phyloP scores from a whole-genome alignment of 2,329 filamentous ascomycete genomes.

The Fusarium fujikuroi region DNA sequence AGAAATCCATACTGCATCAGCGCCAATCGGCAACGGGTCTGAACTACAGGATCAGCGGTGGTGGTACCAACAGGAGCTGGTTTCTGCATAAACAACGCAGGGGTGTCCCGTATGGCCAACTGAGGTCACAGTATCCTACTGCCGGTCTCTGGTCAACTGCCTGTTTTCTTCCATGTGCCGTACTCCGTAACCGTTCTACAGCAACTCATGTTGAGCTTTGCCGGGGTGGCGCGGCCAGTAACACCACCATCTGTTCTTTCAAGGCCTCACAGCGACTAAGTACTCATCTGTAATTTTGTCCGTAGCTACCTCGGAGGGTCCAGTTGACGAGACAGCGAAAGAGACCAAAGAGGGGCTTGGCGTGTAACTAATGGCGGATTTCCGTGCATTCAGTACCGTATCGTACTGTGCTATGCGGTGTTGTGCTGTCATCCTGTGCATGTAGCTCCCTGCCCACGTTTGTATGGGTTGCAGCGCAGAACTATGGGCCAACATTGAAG shows the following conservation, averaged over 20 bases:
- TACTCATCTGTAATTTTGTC: conserved; percentile 4
- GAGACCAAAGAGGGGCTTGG: conserved; percentile 2
- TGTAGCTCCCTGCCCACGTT: conserved; percentile 16
- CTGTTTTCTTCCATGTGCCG: conserved; percentile 3
- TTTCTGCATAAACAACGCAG: conserved; percentile 15
- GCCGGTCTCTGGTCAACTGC: neutral
- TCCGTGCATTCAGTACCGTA: neutral
- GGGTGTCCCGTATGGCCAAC: conserved; percentile 10
- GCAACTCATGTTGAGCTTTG: neutral
- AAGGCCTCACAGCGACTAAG: conserved; percentile 1
- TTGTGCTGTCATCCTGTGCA: neutral
- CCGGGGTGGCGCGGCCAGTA: conserved; percentile 17
- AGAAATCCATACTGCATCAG: conserved; percentile 33
- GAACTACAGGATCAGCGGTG: conserved; percentile 19
- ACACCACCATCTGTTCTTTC: neutral
- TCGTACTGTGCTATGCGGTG: neutral
- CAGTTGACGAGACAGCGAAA: neutral
- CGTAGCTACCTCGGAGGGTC: neutral
- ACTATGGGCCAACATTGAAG: conserved; percentile 12
- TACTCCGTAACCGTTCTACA: conserved; percentile 1
- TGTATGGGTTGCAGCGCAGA: conserved; percentile 25
- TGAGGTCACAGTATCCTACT: conserved; percentile 1
- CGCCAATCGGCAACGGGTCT: conserved; percentile 18
- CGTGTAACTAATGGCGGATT: neutral
- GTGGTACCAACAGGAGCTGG: conserved; percentile 5